Base-by-base conservation (phyloP, 495 filamentous ascomycete genomes). In the Trichocladium uniseriatum region DNA sequence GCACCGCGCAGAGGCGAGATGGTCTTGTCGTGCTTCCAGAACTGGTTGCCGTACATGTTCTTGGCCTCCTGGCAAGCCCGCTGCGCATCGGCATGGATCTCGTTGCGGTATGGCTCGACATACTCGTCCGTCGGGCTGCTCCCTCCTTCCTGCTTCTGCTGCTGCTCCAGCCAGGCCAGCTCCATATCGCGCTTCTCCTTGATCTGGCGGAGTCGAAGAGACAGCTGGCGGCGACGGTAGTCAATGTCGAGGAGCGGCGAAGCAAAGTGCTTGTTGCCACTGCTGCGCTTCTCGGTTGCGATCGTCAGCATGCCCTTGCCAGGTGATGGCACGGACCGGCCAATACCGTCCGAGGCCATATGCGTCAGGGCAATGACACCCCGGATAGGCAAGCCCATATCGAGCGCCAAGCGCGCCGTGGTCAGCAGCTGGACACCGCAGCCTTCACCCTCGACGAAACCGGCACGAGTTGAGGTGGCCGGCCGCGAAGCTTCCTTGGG, bases 371-470 rank as follows among this genome's bases (percentile, higher is more conserved):
- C 94, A 58, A 99, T 76, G 56, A 99, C 79, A 69, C 94, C 92
- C 62, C 96, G 87, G 60, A 97, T 97, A 2, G 92, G 92, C 5
- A 99, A 88, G 66, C 92, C 92, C 92, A 99, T 99, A 57, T 97
- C 92, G 20, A 99, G 70, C 22, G 92, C 92, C 46, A 99, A 80
- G 72, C 85, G 85, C 27, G 92, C 92, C 53, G 81, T 94, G 92
- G 96, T 97, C 67, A 99, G 92, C 49, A 99, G 78, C 67, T 99
- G 92, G 68, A 99, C 82, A 81, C 94, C 92, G 58, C 87, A 95
- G 54, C 92, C 92, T 72, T 97, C 92, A 0, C 94, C 95, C 73
- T 99, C 92, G 92, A 99, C 96, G 76, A 99, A 99, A 22, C 92
- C 92, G 56, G 87, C 89, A 66, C 92, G 78, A 8, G 92, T 97